Evolutionary conservation across 2,329 filamentous ascomycete species (phyloP).

Genomic region (Pestalotiopsis sp.): DNA sequence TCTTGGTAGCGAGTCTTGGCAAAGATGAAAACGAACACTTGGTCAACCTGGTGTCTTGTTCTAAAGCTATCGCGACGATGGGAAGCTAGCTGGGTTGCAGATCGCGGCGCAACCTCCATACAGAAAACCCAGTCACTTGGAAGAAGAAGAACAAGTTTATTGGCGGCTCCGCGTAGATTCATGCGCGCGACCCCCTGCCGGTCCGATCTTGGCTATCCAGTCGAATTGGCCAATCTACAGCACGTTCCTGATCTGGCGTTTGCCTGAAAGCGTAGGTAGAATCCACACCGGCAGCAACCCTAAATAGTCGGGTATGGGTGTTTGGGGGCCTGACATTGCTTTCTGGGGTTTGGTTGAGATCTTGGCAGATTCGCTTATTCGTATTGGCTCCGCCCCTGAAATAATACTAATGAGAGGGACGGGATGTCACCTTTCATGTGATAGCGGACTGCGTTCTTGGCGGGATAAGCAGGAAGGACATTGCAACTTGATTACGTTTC

Average conservation of each 20-base stretch:
- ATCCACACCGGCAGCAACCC: conserved; percentile 5
- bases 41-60: background rate
- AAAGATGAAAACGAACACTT: conserved; percentile 6
- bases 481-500: background rate
- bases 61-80: background rate
- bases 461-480: conserved; percentile 3
- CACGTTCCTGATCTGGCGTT: conserved; percentile 10
- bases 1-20: background rate
- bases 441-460: background rate
- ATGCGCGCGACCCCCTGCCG: background rate
- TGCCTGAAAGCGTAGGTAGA: conserved; percentile 14
- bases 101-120: background rate
- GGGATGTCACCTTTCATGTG: conserved; percentile 2
- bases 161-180: conserved; percentile 11
- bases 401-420: background rate
- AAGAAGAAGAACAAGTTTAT: background rate
- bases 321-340: too few relatives aligned
- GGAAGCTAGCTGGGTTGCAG: background rate
- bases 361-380: conserved; percentile 9
- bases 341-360: background rate
- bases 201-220: conserved; percentile 4
- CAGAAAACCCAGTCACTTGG: background rate
- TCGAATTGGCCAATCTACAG: conserved; percentile 11
- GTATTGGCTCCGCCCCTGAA: conserved; percentile 2
- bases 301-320: background rate